Conservation (phyloP, 2,329 filamentous ascomycete genomes). For the Aspergillus jensenii region DNA sequence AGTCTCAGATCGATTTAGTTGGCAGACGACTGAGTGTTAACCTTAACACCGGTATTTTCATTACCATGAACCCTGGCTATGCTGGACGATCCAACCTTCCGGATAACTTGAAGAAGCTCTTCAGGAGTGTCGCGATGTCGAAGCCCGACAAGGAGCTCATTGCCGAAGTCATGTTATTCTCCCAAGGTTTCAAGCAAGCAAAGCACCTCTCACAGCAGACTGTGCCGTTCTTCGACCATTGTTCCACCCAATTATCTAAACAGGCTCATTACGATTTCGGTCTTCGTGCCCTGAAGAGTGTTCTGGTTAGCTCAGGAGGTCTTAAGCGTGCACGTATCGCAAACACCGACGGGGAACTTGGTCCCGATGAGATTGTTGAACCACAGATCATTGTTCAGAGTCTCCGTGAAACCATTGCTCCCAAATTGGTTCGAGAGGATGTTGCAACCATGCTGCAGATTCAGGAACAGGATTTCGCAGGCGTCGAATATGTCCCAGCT, state of each 20-base stretch:
- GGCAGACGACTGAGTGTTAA: constrained; percentile 89
- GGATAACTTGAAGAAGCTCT: constrained; percentile 98
- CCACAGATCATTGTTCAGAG: constrained; percentile 99
- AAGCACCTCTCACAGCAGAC: constrained; percentile 92
- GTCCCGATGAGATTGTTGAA: constrained; percentile 74
- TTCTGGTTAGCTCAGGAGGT: constrained; percentile 94
- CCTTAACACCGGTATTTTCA: constrained; percentile 95
- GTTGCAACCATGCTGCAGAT: constrained; percentile 84
- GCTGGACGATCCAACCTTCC: constrained; percentile 96
- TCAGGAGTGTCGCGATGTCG: constrained; percentile 99
- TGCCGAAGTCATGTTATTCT: constrained; percentile 99
- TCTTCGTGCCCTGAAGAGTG: constrained; percentile 95
- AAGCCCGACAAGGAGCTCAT: constrained; percentile 99
- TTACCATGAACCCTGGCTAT: constrained; percentile 99
- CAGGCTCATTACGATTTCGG: constrained; percentile 99
- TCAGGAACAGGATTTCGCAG: constrained; percentile 84
- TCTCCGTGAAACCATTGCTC: constrained; percentile 95
- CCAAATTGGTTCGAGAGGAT: constrained; percentile 91
- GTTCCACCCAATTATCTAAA: constrained; percentile 77
- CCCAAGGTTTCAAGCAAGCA: constrained; percentile 96
- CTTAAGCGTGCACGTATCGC: constrained; percentile 82
- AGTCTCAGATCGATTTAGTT: constrained; percentile 89
- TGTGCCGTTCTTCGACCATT: constrained; percentile 97
- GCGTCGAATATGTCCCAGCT: constrained; percentile 87
- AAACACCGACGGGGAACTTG: constrained; percentile 54